Conservation (phyloP, 768 basidiomycete species). For the Crepidotus variabilis region DNA sequence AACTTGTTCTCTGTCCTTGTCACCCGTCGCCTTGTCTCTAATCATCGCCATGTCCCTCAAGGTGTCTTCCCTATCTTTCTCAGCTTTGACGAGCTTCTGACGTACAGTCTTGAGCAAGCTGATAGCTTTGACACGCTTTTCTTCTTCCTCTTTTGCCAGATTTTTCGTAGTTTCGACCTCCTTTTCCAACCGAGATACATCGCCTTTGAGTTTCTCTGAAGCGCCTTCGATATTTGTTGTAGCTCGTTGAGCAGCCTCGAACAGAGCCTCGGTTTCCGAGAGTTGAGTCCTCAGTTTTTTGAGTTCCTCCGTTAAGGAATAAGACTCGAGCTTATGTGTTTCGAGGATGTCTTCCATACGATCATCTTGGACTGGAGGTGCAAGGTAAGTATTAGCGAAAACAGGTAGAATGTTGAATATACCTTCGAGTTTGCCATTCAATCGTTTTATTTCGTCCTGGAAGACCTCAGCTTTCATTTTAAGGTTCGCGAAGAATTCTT, state of each 20-base stretch:
- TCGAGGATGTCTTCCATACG: slow-evolving; percentile 83
- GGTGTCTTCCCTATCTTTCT: slow-evolving; percentile 87
- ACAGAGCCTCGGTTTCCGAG: slow-evolving; percentile 63
- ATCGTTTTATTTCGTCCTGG: slow-evolving; percentile 74
- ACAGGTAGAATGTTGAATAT: slow-evolving; percentile 20
- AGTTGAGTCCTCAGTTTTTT: slow-evolving; percentile 67
- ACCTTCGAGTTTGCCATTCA: slow-evolving; percentile 75
- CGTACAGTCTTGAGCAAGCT: slow-evolving; percentile 92
- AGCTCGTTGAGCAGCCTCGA: slow-evolving; percentile 53
- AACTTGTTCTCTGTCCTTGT: slow-evolving; percentile 50
- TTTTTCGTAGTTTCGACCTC: slow-evolving; percentile 62
- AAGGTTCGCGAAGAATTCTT: slow-evolving; percentile 68
- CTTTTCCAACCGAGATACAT: slow-evolving; percentile 54
- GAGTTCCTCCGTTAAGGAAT: slow-evolving; percentile 75
- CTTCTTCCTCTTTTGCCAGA: slow-evolving; percentile 88
- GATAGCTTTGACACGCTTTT: slow-evolving; percentile 93
- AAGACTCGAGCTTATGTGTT: slow-evolving; percentile 73
- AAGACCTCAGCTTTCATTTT: slow-evolving; percentile 71
- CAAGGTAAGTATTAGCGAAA: neutral
- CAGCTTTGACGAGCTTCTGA: slow-evolving; percentile 93
- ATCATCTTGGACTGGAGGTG: slow-evolving; percentile 68
- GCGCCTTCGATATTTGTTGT: slow-evolving; percentile 47
- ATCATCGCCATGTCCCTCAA: slow-evolving; percentile 49
- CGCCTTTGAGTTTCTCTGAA: slow-evolving; percentile 44
- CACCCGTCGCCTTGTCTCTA: slow-evolving; percentile 51